phyloP scores from a whole-genome alignment of 768 basidiomycete species.

The Lyophyllum shimeji region DNA sequence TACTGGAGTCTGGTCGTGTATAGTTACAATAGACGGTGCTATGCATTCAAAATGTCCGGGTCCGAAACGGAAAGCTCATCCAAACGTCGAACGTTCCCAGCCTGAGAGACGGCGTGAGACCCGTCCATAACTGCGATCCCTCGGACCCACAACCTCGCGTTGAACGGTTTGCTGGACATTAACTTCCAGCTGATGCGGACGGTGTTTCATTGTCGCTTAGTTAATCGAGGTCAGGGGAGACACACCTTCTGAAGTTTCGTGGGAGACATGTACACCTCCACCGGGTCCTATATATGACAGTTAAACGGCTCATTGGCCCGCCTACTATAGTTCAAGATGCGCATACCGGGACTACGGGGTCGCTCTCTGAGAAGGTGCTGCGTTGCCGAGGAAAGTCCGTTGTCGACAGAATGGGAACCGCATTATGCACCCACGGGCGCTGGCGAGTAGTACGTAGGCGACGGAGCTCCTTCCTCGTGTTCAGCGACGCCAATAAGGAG shows the following conservation, averaged over 20 bases:
- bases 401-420: constrained; percentile 2
- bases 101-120: neutral
- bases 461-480: constrained; percentile 28
- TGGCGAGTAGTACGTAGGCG: constrained; percentile 17
- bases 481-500: constrained; percentile 32
- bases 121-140: neutral
- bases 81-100: neutral
- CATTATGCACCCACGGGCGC: constrained; percentile 5
- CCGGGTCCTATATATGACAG: neutral
- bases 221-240: neutral
- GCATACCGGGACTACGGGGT: constrained; percentile 1
- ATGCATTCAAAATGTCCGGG: neutral
- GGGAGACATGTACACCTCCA: constrained; percentile 10
- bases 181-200: constrained; percentile 1
- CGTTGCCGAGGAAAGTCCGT: constrained; percentile 4
- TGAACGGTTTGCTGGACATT: constrained; percentile 6
- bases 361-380: neutral
- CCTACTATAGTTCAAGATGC: neutral
- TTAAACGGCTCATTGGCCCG: neutral
- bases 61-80: neutral
- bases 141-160: neutral
- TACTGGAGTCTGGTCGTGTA: neutral
- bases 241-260: constrained; percentile 2
- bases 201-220: neutral
- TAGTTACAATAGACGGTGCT: neutral